These are phyloP conservation scores for Bipolaris zeicola DNA, from an alignment of 2,329 filamentous ascomycete species.

Conservation along the genomic window DNA sequence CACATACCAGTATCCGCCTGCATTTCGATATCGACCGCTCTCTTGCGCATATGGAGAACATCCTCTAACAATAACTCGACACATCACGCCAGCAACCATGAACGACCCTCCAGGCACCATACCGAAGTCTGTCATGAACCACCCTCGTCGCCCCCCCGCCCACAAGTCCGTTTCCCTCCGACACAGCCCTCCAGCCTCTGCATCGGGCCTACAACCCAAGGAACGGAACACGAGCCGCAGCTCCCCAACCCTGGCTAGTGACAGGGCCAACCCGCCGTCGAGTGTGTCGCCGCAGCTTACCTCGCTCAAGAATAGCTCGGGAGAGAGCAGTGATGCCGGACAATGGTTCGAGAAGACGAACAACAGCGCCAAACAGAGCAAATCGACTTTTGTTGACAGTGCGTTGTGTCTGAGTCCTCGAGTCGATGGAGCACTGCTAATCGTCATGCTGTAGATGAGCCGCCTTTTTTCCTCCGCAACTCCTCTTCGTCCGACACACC, in stretches of 20 bases:
- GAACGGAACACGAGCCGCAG: constrained; percentile 22
- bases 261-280: constrained; percentile 50
- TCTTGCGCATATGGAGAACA: constrained; percentile 24
- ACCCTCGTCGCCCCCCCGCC: constrained; percentile 53
- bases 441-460: constrained; percentile 42
- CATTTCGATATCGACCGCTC: constrained; percentile 1
- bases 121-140: constrained; percentile 18
- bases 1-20: background rate
- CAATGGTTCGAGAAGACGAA: constrained; percentile 60
- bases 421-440: constrained; percentile 3
- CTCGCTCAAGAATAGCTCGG: constrained; percentile 52
- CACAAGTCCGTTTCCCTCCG: constrained; percentile 55
- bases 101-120: constrained; percentile 28
- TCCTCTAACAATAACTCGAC: constrained; percentile 15
- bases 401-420: constrained; percentile 17
- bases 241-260: constrained; percentile 39
- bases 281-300: constrained; percentile 44
- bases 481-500: constrained; percentile 53
- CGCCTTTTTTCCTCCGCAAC: constrained; percentile 53
- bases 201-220: constrained; percentile 1
- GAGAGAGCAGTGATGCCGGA: constrained; percentile 58
- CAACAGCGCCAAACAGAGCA: constrained; percentile 51
- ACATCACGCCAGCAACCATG: constrained; percentile 23
- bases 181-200: constrained; percentile 42
- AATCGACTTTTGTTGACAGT: constrained; percentile 51